Conservation (phyloP, 176 grass and related monocot species). For the Dactylis glomerata region DNA sequence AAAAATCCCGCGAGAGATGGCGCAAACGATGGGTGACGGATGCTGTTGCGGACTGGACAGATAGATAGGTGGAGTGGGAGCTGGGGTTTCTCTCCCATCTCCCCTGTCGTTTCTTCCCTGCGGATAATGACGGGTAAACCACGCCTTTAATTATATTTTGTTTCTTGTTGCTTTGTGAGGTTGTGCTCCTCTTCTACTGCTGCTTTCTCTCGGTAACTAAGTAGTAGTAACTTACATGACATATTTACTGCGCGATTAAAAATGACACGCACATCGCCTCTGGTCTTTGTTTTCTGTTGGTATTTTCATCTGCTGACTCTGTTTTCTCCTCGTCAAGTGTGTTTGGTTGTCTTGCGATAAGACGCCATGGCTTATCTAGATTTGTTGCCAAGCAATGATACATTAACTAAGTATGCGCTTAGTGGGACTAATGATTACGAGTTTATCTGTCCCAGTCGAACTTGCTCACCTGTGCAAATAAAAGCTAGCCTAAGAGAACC, state of each 20-base stretch:
- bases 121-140: neutral
- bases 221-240: neutral
- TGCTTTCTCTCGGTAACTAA: neutral
- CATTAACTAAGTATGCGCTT: neutral
- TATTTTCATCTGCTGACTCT: neutral
- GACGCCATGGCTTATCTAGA: neutral
- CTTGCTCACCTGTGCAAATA: neutral
- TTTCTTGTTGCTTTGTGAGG: neutral
- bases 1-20: neutral
- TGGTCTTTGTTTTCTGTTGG: neutral
- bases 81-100: neutral
- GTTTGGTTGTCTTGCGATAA: neutral
- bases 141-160: neutral
- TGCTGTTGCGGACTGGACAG: neutral
- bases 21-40: constrained; percentile 5
- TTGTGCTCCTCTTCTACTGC: neutral
- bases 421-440: neutral
- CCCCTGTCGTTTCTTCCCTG: neutral
- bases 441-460: neutral
- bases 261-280: neutral
- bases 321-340: neutral
- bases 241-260: neutral
- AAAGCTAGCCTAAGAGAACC: neutral
- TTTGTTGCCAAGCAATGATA: neutral
- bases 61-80: neutral